Evolutionary conservation across 2,329 filamentous ascomycete genomes (phyloP).

Genomic region (Davidsoniella australis): DNA sequence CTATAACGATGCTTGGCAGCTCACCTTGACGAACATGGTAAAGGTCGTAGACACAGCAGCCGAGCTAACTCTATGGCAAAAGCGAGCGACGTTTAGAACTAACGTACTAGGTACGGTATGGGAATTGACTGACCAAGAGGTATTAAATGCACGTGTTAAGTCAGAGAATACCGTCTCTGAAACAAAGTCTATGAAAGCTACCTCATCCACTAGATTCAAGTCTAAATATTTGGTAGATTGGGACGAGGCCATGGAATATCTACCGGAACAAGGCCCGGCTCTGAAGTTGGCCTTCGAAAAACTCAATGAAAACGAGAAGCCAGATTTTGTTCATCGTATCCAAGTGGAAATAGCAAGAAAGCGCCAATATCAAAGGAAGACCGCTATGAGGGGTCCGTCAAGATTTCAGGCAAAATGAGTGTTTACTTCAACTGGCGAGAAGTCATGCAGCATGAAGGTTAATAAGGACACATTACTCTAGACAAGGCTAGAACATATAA

Average conservation of each 20-base stretch:
- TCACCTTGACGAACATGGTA: conserved; percentile 34
- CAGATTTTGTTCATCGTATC: background rate
- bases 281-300: background rate
- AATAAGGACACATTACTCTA: no score
- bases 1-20: conserved; percentile 32
- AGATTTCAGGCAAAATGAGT: no score
- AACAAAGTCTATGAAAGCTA: conserved; percentile 11
- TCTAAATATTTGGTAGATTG: conserved; percentile 14
- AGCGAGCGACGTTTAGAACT: conserved; percentile 30
- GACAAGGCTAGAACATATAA: no score
- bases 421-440: no score
- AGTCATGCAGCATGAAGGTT: no score
- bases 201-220: background rate
- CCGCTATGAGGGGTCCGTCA: no score
- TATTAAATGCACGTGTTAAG: conserved; percentile 16
- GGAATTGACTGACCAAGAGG: conserved; percentile 31
- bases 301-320: background rate
- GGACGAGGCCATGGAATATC: conserved; percentile 13
- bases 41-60: conserved; percentile 33
- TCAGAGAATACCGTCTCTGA: conserved; percentile 23
- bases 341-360: background rate
- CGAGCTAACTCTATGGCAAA: conserved; percentile 43
- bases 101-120: conserved; percentile 36
- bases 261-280: conserved; percentile 6
- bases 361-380: background rate